A percentile compares a stretch with the other conserved stretches of the same genome.
phyloP scores from a whole-genome alignment of 805 yeast species.

The Candida pseudofarinosa region DNA sequence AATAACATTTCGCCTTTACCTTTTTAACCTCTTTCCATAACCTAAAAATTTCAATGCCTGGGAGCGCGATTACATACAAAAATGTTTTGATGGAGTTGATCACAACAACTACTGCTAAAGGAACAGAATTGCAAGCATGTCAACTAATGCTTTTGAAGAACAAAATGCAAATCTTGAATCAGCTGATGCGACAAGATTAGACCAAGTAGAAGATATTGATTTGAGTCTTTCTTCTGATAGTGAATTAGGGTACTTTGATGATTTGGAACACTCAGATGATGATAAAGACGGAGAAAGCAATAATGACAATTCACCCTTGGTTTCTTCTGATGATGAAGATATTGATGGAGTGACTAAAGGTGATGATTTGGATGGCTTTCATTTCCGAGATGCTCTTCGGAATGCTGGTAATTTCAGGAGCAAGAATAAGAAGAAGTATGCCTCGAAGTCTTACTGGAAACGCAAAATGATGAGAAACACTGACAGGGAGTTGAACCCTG shows the following conservation, averaged over 20 bases:
- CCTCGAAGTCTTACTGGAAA: conserved; percentile 34
- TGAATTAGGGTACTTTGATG: conserved; percentile 8
- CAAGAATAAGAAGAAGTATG: conserved; percentile 32
- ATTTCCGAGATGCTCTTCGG: conserved; percentile 60
- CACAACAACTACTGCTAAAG: conserved; percentile 15
- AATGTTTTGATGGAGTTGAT: conserved; percentile 13
- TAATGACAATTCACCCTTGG: conserved; percentile 15
- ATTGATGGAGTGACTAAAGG: conserved; percentile 32
- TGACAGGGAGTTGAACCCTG: conserved; percentile 59
- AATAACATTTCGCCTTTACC: not conserved
- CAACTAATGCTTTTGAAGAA: conserved; percentile 18
- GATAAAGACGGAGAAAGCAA: conserved; percentile 17
- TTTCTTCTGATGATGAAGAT: conserved; percentile 20
- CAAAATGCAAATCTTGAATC: conserved; percentile 10
- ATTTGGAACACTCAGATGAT: conserved; percentile 4
- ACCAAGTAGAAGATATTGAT: conserved; percentile 6
- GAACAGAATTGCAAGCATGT: conserved; percentile 25
- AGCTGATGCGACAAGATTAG: not conserved
- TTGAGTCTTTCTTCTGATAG: conserved; percentile 9
- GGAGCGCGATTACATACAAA: not conserved
- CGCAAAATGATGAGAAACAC: conserved; percentile 32
- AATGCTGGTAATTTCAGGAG: conserved; percentile 63
- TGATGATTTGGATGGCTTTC: conserved; percentile 39
- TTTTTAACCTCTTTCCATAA: not conserved
- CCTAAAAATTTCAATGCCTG: not conserved